Percentiles rank a stretch among this genome's conserved stretches.
phyloP scores from a whole-genome alignment of 192 early-diverging fungal genomes.

The Podila epigama region DNA sequence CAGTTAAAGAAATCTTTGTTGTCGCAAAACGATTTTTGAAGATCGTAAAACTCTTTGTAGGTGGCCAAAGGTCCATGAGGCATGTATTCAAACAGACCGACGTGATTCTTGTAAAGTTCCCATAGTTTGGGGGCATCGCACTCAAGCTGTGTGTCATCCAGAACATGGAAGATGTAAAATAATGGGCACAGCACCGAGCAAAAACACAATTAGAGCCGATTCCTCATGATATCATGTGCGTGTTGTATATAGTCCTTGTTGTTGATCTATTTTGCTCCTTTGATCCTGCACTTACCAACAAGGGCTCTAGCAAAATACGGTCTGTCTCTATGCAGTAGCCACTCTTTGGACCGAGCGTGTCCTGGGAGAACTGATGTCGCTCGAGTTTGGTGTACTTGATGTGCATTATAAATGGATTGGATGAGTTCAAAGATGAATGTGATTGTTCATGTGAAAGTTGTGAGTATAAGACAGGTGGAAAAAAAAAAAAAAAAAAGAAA shows the following conservation, averaged over 20 bases:
- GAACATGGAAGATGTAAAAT: not conserved
- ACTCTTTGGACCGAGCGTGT: conserved; percentile 23
- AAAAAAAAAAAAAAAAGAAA: too few relatives aligned
- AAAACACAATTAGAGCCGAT: too few relatives aligned
- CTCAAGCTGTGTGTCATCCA: conserved; percentile 7
- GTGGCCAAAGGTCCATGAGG: conserved; percentile 7
- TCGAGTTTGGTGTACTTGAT: conserved; percentile 16
- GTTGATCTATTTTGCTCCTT: too few relatives aligned
- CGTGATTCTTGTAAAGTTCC: conserved; percentile 33
- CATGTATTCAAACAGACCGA: conserved; percentile 16
- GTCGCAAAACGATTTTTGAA: conserved; percentile 7
- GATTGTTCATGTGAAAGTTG: not conserved
- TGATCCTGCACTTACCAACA: conserved; percentile 4
- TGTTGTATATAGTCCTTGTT: too few relatives aligned
- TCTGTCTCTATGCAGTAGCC: conserved; percentile 34
- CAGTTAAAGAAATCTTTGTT: conserved; percentile 13
- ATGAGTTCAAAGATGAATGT: not conserved
- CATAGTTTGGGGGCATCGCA: conserved; percentile 27
- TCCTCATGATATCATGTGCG: too few relatives aligned
- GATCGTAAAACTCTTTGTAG: conserved; percentile 17
- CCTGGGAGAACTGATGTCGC: conserved; percentile 14
- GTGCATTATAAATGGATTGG: not conserved
- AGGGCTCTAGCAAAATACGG: conserved; percentile 20
- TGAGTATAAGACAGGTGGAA: too few relatives aligned
- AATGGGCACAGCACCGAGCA: too few relatives aligned